Evolutionary conservation across 192 early-diverging fungal species (phyloP), one percentile per base, ranked within the genome.

Genomic region (Coemansia sp.): DNA sequence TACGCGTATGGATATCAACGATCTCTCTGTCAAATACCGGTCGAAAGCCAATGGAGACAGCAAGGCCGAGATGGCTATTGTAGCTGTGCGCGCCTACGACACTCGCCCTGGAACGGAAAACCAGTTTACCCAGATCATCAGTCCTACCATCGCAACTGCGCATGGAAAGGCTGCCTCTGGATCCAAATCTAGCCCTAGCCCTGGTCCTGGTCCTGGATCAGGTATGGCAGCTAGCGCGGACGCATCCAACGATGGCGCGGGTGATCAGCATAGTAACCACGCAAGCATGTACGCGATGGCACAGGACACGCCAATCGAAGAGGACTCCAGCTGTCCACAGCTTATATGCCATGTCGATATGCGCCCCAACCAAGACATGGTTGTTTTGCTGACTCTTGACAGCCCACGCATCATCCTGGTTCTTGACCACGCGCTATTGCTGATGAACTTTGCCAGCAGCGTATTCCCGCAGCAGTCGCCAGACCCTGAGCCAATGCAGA

Each of bases 51-150:
- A 91, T 60, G 81, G 80, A 6, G 77, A 86, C 7, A 90, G 89
- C 72, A 86, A 93, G 32, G 81, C 87, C 0, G 90, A 93, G 68
- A 34, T 92, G 48, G 83, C 85, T 6, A 83, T 94, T 29, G 65
- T 84, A 32, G 87, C 91, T 3, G 82, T 94, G 5, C 87, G 89
- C 5, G 86, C 94, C 12, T 86, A 84, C 59, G 96, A 98, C 67
- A 93, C 92, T 2, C 73, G 96, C 16, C 87, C 86, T 17, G 85
- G 88, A 7, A 87, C 87, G 0, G 82, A 86, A 32, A 95, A 88
- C 66, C 82, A 91, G 48, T 97, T 94, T 75, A 87, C 87, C 36
- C 90, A 96, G 59, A 90, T 97, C 20, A 89, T 97, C 65, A 74
- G 71, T 32, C 80, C 80, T 18, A 75, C 73, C 3, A 67, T 68